Evolutionary conservation across 441 rosid genomes (phyloP), one percentile per base, ranked within the genome.

Genomic region (Populus hybrid): DNA sequence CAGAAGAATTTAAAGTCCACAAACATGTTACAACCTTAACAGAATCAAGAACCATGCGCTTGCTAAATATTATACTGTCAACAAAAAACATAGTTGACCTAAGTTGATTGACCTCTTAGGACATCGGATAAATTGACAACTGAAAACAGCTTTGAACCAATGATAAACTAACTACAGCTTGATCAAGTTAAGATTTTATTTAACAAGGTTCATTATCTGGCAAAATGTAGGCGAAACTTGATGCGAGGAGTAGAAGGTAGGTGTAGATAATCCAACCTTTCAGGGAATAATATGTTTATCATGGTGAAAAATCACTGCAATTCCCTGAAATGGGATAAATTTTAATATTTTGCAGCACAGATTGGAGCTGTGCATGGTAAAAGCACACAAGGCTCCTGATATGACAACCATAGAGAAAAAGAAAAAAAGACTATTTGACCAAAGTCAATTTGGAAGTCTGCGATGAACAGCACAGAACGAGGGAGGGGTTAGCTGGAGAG

Each of bases 1-100:
- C 80, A 82, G 59, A 75, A 45, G 31, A 40, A 77, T 71, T 75
- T 31, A 65, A 71, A 74, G 65, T 9, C 75, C 63, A 69, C 21
- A 29, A 14, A 63, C 45, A 73, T 21, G 31, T 42, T 71, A 45
- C 45, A 78, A 16, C 24, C 31, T 11, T 65, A 4, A 70, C 56
- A 64, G 50, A 74, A 75, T 63, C 1, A 28, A 72, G 7, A 16
- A 74, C 35, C 14, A 38, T 36, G 11, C 2, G 8, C 56, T 64
- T 68, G 50, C 12, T 4, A 40, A 53, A 64, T n/a, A 66, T 6
- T 64, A 38, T 75, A 63, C 53, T 67, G 61, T 6, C 6, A 71
- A n/a, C 53, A 29, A 73, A 35, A 71, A n/a, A 77, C 76, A 78
- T 16, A n/a, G 56, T 33, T 71, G 70, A 77, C 23, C n/a, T 29